Evolutionary conservation across 805 yeast genomes (phyloP).

Genomic region (Saturnispora silvae): DNA sequence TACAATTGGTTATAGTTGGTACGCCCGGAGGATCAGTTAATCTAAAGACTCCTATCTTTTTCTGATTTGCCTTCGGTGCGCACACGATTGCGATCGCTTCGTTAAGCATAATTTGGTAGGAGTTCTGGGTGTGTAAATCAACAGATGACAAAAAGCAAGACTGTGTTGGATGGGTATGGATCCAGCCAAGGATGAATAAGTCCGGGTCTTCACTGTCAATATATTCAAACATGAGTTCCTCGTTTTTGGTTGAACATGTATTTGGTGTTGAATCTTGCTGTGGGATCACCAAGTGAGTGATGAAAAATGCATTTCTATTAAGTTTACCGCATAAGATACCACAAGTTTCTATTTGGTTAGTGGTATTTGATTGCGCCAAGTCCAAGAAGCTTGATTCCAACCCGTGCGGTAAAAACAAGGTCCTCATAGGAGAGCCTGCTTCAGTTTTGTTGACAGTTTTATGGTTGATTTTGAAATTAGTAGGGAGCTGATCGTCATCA

Average conservation of each 20-base stretch:
- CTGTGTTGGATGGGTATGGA: slow-evolving; percentile 67
- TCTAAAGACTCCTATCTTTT: slow-evolving; percentile 46
- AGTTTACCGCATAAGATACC: slow-evolving; percentile 57
- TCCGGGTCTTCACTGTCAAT: slow-evolving; percentile 38
- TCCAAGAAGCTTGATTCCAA: slow-evolving; percentile 34
- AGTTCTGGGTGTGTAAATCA: slow-evolving; percentile 57
- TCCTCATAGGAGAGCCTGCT: slow-evolving; percentile 44
- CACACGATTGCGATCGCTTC: slow-evolving; percentile 62
- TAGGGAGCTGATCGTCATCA: neutral
- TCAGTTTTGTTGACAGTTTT: slow-evolving; percentile 37
- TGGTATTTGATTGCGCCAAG: slow-evolving; percentile 41
- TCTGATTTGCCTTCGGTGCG: slow-evolving; percentile 37
- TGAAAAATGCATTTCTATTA: slow-evolving; percentile 50
- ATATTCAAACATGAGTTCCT: slow-evolving; percentile 45
- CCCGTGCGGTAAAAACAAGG: slow-evolving; percentile 38
- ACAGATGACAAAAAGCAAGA: slow-evolving; percentile 58
- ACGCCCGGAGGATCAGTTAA: slow-evolving; percentile 59
- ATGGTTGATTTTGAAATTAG: slow-evolving; percentile 21
- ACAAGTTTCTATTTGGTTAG: slow-evolving; percentile 46
- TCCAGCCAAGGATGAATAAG: slow-evolving; percentile 62
- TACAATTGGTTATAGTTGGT: slow-evolving; percentile 42
- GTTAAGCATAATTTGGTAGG: slow-evolving; percentile 60
- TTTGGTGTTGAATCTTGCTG: slow-evolving; percentile 52
- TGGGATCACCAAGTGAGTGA: slow-evolving; percentile 53
- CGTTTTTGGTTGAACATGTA: slow-evolving; percentile 52